phyloP scores from a whole-genome alignment of 768 basidiomycete species.

The Serendipita sp. region DNA sequence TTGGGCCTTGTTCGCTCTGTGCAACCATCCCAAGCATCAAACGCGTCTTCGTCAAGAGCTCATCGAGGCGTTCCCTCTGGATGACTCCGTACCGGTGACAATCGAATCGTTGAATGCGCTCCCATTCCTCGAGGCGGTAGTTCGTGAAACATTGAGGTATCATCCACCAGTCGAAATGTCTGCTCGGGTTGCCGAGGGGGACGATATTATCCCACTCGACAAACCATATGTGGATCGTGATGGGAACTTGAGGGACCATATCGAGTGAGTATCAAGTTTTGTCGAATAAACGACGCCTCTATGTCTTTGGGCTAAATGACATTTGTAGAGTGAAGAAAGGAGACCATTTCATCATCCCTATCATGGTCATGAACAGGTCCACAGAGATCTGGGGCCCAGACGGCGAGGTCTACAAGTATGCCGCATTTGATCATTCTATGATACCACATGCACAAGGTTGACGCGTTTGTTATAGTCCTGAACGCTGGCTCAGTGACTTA shows the following conservation, averaged over 20 bases:
- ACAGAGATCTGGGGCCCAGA: slow-evolving; percentile 48
- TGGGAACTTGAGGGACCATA: slow-evolving; percentile 3
- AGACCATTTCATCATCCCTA: slow-evolving; percentile 32
- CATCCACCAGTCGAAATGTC: slow-evolving; percentile 39
- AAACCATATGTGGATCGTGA: slow-evolving; percentile 20
- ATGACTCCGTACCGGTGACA: slow-evolving; percentile 6
- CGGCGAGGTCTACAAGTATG: slow-evolving; percentile 43
- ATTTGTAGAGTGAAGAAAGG: slow-evolving; percentile 23
- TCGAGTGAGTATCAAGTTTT: slow-evolving; percentile 4
- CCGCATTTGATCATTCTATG: not conserved
- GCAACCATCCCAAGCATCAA: slow-evolving; percentile 18
- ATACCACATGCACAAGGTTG: not conserved
- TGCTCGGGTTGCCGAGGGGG: slow-evolving; percentile 33
- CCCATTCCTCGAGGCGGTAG: slow-evolving; percentile 18
- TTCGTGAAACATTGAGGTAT: slow-evolving; percentile 33
- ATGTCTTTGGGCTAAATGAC: not conserved
- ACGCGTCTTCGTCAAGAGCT: slow-evolving; percentile 19
- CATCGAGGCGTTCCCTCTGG: slow-evolving; percentile 11
- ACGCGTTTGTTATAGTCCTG: slow-evolving; percentile 29
- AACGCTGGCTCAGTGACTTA: slow-evolving; percentile 35
- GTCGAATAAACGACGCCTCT: not conserved
- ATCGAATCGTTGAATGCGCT: slow-evolving; percentile 13
- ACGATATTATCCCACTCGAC: slow-evolving; percentile 45
- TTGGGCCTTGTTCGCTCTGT: slow-evolving; percentile 19
- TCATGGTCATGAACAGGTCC: slow-evolving; percentile 35